Base-by-base conservation (phyloP, 495 filamentous ascomycete genomes). In the Penicillium riverlandense region DNA sequence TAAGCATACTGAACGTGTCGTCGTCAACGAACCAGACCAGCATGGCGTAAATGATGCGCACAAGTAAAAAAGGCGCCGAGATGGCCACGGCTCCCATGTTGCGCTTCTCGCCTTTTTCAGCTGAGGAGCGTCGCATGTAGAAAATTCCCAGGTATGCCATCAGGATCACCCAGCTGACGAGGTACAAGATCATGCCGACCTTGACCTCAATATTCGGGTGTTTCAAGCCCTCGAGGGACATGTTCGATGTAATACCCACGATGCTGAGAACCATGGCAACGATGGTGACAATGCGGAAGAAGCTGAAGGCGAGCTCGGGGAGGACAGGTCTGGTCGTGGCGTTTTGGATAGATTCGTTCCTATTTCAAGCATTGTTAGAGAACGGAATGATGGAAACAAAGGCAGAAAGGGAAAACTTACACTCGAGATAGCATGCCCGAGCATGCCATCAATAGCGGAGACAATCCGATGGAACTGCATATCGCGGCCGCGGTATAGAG, bases 41-140 rank as follows among this genome's bases (percentile, higher is more conserved):
- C 5, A 52, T 16, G 7, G 55, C 52, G 46, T 74, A 74, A 31
- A 71, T 40, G 1, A 72, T 37, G 10, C 70, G 61, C 14, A 72
- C 54, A n/a, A 70, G 45, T 22, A 74, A 50, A 41, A 74, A 59
- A 2, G 65, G 65, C 2, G 59, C 45, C 2, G 60, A 57, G 12
- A 67, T 29, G 1, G 49, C 54, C 14, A 70, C 61, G 4, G 65
- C 70, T 8, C 62, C 33, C 10, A 71, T 29, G 14, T 65, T 44
- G 9, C 65, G 55, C 31, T 62, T 55, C 48, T 72, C 70, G 30
- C 59, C 58, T 1, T 45, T 44, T 46, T 57, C 50, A 11, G 59
- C 47, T n/a, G 43, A 40, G 6, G 11, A 29, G 34, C 39, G 42
- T 6, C 32, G 57, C 4, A 39, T 7, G 38, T 29, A 29, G 1